Evolutionary conservation across 805 yeast genomes (phyloP).

Genomic region (Yarrowia sp.): DNA sequence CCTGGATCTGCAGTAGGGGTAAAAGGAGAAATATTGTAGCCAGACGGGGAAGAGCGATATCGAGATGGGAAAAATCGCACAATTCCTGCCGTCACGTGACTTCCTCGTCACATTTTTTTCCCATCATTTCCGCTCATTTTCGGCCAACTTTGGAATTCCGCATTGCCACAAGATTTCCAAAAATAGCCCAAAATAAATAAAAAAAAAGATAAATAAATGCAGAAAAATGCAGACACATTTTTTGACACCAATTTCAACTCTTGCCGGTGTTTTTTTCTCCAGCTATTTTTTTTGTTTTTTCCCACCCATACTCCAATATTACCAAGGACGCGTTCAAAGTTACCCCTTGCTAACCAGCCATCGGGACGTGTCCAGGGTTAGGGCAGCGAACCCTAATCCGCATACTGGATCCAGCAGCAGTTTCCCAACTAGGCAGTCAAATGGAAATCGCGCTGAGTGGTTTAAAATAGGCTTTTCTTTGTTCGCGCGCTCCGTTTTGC

Average conservation of each 20-base stretch:
- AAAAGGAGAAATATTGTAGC: not conserved
- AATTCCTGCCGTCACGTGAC: not conserved
- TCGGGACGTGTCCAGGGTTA: conserved; percentile 20
- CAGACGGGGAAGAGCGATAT: not conserved
- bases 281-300: not conserved
- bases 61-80: not conserved
- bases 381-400: not conserved
- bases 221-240: no score
- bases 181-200: not conserved
- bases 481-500: not conserved
- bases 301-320: not conserved
- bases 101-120: not conserved
- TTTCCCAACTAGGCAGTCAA: conserved; percentile 21
- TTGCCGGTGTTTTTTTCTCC: no score
- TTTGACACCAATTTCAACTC: no score
- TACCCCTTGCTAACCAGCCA: conserved; percentile 28
- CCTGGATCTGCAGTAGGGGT: conserved; percentile 20
- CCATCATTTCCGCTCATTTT: not conserved
- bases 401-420: not conserved
- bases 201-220: not conserved
- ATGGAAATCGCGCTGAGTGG: conserved; percentile 37
- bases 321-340: not conserved
- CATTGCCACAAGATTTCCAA: not conserved
- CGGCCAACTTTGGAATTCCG: not conserved
- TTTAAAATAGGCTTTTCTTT: conserved; percentile 24